These are phyloP conservation scores for Boletus fagicola DNA, from an alignment of 768 basidiomycete genomes.

Conservation along the genomic window DNA sequence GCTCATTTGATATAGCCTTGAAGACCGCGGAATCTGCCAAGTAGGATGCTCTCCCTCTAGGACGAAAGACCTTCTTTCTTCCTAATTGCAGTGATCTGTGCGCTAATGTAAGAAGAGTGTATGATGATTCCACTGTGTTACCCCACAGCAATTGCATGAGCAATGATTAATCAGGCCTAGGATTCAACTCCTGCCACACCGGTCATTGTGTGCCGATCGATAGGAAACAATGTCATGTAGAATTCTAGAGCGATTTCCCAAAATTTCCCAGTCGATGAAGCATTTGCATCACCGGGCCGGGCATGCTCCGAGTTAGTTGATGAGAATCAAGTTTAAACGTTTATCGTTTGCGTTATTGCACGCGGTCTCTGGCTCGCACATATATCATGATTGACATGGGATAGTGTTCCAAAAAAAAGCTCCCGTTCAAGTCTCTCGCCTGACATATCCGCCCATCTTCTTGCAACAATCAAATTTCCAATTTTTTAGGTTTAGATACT, in stretches of 20 bases:
- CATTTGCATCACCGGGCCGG: background rate
- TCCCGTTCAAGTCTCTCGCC: background rate
- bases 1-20: constrained; percentile 62
- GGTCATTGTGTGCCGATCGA: background rate
- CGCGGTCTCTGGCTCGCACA: background rate
- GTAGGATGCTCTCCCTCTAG: constrained; percentile 5
- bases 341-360: too few relatives aligned
- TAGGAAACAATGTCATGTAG: background rate
- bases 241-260: background rate
- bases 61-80: background rate
- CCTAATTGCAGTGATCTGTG: background rate
- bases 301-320: too few relatives aligned
- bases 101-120: background rate
- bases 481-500: too few relatives aligned
- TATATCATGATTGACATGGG: background rate
- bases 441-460: background rate
- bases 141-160: background rate
- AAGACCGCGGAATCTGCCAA: constrained; percentile 60
- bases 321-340: too few relatives aligned
- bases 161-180: background rate
- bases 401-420: background rate
- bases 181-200: constrained; percentile 2
- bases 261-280: background rate
- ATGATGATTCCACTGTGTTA: background rate
- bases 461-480: background rate